phyloP scores from a whole-genome alignment of 148 eudicot species.

The Nepenthes mirabilis region DNA sequence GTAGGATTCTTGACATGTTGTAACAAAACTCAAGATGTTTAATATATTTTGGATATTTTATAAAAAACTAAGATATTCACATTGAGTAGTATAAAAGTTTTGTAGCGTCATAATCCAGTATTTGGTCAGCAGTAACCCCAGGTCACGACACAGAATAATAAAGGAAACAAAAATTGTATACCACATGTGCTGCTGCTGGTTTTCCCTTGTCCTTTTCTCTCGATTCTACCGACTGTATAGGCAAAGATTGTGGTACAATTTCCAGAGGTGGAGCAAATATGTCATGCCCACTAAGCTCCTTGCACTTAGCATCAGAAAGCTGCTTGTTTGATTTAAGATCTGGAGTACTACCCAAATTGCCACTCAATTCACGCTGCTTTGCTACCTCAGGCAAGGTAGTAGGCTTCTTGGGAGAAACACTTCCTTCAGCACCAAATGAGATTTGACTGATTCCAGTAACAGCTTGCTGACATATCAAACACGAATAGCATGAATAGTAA shows the following conservation, averaged over 20 bases:
- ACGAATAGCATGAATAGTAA: neutral
- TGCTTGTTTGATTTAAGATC: constrained; percentile 61
- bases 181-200: constrained; percentile 6
- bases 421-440: constrained; percentile 64
- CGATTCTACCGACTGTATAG: constrained; percentile 10
- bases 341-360: constrained; percentile 41
- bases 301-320: constrained; percentile 64
- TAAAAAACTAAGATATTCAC: too few species aligned
- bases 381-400: constrained; percentile 61
- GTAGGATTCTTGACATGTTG: too few species aligned
- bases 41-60: too few species aligned
- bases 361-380: constrained; percentile 86
- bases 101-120: too few species aligned
- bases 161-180: too few species aligned
- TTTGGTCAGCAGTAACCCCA: too few species aligned
- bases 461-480: constrained; percentile 46
- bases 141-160: too few species aligned
- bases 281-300: constrained; percentile 76
- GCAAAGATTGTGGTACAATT: constrained; percentile 46
- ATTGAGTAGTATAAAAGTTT: too few species aligned
- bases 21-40: too few species aligned
- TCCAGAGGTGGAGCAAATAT: constrained; percentile 78
- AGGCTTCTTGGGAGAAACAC: constrained; percentile 66
- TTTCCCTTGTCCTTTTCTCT: constrained; percentile 21
- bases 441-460: constrained; percentile 77